Conservation (phyloP, 2,329 filamentous ascomycete species). For the Fusarium humuli region DNA sequence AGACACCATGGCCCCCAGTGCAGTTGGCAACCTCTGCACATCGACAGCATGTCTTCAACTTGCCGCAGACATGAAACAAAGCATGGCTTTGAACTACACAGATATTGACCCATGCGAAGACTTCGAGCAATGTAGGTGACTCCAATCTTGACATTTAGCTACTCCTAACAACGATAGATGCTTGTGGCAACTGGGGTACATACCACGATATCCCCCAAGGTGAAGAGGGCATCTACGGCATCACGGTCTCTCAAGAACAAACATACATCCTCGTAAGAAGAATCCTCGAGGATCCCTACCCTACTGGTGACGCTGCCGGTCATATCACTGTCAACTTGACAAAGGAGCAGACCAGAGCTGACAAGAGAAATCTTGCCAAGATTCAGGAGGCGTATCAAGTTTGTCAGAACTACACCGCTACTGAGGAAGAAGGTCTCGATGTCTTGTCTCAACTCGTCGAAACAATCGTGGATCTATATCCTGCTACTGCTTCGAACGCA, state of each 20-base stretch:
- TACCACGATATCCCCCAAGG: conserved; percentile 75
- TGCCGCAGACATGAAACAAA: conserved; percentile 10
- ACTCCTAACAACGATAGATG: conserved; percentile 41
- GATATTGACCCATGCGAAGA: conserved; percentile 75
- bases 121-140: conserved; percentile 68
- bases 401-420: conserved; percentile 71
- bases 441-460: conserved; percentile 69
- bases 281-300: conserved; percentile 62
- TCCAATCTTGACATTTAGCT: not conserved
- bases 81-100: conserved; percentile 60
- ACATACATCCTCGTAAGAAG: conserved; percentile 37
- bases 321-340: conserved; percentile 34
- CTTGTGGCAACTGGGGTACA: conserved; percentile 74
- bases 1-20: not conserved
- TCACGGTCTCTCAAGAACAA: not conserved
- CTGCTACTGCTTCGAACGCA: not conserved
- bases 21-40: not conserved
- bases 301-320: conserved; percentile 61
- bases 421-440: conserved; percentile 65
- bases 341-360: conserved; percentile 55
- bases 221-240: conserved; percentile 51
- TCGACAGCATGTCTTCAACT: conserved; percentile 6
- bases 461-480: conserved; percentile 20
- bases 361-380: conserved; percentile 74
- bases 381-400: conserved; percentile 73